These are phyloP conservation scores for Lactarius indigo DNA, from an alignment of 768 basidiomycete genomes.

Conservation along the genomic window DNA sequence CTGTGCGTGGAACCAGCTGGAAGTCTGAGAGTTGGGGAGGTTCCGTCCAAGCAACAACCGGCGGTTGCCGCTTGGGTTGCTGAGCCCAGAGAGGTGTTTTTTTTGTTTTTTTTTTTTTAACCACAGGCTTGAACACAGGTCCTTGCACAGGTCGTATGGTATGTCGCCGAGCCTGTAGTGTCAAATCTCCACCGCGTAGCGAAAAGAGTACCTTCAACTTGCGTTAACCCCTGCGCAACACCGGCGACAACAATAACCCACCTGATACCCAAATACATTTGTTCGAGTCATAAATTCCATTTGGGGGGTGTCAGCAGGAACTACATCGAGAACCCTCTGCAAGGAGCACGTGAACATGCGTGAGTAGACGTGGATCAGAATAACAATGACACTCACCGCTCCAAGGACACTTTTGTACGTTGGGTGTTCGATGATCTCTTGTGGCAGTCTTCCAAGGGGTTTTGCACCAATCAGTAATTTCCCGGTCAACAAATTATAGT, in stretches of 20 bases:
- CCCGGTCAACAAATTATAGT: conserved; percentile 4
- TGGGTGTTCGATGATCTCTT: background rate
- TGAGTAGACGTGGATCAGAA: background rate
- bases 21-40: too few species aligned
- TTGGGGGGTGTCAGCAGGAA: background rate
- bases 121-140: too few species aligned
- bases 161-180: background rate
- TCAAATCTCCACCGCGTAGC: background rate
- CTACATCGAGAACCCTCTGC: background rate
- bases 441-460: conserved; percentile 6
- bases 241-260: background rate
- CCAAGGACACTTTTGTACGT: conserved; percentile 3
- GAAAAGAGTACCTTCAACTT: background rate
- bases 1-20: conserved; percentile 35
- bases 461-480: background rate
- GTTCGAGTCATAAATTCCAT: conserved; percentile 12
- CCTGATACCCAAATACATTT: background rate
- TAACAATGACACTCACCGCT: background rate
- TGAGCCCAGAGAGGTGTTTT: too few species aligned
- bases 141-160: too few species aligned
- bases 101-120: too few species aligned
- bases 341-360: background rate
- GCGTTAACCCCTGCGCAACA: background rate
- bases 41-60: too few species aligned
- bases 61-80: too few species aligned